Percentiles rank a stretch among this genome's conserved stretches.
These are phyloP conservation scores for Mycena belliarum DNA, from an alignment of 768 basidiomycete genomes.

Conservation along the genomic window DNA sequence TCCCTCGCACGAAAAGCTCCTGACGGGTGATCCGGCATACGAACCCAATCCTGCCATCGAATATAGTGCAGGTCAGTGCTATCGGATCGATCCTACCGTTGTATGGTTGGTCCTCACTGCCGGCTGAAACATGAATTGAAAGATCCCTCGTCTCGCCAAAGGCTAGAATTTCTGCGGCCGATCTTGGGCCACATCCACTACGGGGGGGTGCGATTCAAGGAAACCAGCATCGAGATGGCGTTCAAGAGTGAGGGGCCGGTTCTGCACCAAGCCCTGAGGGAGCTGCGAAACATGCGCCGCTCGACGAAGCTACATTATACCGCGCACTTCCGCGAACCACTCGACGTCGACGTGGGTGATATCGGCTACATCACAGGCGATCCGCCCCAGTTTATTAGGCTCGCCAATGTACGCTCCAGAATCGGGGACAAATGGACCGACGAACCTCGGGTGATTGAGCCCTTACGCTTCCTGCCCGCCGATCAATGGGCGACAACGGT, in stretches of 20 bases:
- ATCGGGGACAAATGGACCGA: background rate
- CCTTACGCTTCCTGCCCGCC: background rate
- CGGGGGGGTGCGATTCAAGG: slow-evolving; percentile 9
- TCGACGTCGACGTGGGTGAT: slow-evolving; percentile 10
- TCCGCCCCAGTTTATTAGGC: slow-evolving; percentile 1
- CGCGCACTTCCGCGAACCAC: slow-evolving; percentile 11
- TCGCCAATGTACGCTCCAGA: background rate
- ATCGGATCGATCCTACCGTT: too few species aligned
- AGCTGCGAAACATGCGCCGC: background rate
- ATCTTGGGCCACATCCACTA: slow-evolving; percentile 16
- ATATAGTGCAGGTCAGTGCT: slow-evolving; percentile 3
- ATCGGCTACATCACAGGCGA: slow-evolving; percentile 7
- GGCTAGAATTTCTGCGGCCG: slow-evolving; percentile 13
- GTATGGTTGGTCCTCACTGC: too few species aligned
- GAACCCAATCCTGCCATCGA: slow-evolving; percentile 16
- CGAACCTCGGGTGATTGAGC: background rate
- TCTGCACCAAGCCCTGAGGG: background rate
- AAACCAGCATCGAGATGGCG: slow-evolving; percentile 9
- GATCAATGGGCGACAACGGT: background rate
- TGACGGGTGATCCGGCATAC: slow-evolving; percentile 11
- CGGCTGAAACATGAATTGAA: background rate
- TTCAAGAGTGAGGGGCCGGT: slow-evolving; percentile 8
- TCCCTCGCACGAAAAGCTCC: background rate
- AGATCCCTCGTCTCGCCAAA: slow-evolving; percentile 1
- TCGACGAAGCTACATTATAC: slow-evolving; percentile 10